Base-by-base conservation (phyloP, 2,329 filamentous ascomycete species). In the Leptosphaerulina australis region DNA sequence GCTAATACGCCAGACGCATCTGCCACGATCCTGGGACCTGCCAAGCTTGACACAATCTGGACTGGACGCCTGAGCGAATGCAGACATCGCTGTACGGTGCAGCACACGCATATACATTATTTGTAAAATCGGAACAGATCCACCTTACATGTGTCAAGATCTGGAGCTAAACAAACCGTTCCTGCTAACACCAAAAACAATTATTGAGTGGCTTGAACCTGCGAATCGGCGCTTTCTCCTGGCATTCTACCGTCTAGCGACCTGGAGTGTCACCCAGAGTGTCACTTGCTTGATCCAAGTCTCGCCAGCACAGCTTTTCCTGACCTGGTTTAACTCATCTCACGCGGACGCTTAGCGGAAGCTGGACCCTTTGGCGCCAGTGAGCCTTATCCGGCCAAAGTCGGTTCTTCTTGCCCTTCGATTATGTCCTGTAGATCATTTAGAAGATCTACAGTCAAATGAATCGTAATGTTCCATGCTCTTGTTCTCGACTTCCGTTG, bases 101-200 rank as follows among this genome's bases (percentile, higher is more conserved):
- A 41, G 18, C 14, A 9, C 5, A 22, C 25, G 36, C 17, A 22
- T 30, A 15, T 37, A 38, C 20, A 43, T 22, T 15, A 49, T 21
- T 26, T 29, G 12, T 17, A 5, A 37, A 35, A 3, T 9, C 11
- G 25, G 3, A 41, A 20, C 33, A 26, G 26, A 30, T 36, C 36
- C 36, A 36, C 15, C 24, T 36, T 39, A 31, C 41, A 20, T 40
- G 47, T 50, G 40, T 38, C 36, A 45, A 40, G 30, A 45, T 45
- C 40, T 41, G 20, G 20, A 35, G 24, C 40, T 45, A 45, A 21
- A 11, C 18, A 26, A 26, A 22, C 31, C 31, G 15, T 33, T 38
- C 15, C 31, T 37, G 21, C 24, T 33, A 15, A 11, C 11, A 12
- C 15, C 12, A 18, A 33, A 21, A 26, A 22, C 21, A 9, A 45